These are phyloP conservation scores for Globisporangium solare DNA, from an alignment of 352 stramenopile species.

Conservation along the genomic window DNA sequence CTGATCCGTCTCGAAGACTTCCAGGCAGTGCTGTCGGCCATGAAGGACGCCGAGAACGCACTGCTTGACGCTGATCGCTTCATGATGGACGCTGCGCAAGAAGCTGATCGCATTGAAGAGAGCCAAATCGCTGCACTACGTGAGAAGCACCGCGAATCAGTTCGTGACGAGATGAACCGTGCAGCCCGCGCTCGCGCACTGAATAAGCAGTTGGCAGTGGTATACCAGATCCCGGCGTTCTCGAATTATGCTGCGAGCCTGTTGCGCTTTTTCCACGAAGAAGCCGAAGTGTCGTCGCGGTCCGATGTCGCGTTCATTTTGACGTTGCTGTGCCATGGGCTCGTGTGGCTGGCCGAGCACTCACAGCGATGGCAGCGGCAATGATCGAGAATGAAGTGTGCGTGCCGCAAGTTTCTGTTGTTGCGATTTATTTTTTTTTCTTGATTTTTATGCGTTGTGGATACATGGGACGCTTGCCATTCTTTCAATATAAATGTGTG, in stretches of 20 bases:
- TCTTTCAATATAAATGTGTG: constrained; percentile 10
- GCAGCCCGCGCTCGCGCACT: constrained; percentile 54
- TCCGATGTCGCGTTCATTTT: constrained; percentile 76
- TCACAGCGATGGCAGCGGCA: constrained; percentile 51
- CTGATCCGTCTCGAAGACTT: constrained; percentile 58
- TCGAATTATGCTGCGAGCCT: constrained; percentile 59
- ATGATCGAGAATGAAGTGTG: constrained; percentile 4
- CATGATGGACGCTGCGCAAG: constrained; percentile 36
- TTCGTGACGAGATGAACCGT: constrained; percentile 67
- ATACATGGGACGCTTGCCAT: background rate
- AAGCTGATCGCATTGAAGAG: constrained; percentile 36
- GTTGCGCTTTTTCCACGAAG: constrained; percentile 71
- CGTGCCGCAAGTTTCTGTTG: background rate
- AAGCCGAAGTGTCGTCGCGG: constrained; percentile 61
- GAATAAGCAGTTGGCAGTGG: constrained; percentile 58
- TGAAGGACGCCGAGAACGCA: constrained; percentile 64
- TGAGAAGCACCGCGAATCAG: constrained; percentile 46
- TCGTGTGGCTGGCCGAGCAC: constrained; percentile 77
- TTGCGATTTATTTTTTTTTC: no score
- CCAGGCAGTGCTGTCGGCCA: constrained; percentile 61
- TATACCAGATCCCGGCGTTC: constrained; percentile 79
- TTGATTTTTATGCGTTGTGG: background rate
- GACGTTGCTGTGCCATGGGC: constrained; percentile 73
- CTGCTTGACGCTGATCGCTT: constrained; percentile 65
- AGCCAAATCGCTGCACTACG: constrained; percentile 38